Conservation (phyloP, 495 filamentous ascomycete species). For the Neurospora sp. region DNA sequence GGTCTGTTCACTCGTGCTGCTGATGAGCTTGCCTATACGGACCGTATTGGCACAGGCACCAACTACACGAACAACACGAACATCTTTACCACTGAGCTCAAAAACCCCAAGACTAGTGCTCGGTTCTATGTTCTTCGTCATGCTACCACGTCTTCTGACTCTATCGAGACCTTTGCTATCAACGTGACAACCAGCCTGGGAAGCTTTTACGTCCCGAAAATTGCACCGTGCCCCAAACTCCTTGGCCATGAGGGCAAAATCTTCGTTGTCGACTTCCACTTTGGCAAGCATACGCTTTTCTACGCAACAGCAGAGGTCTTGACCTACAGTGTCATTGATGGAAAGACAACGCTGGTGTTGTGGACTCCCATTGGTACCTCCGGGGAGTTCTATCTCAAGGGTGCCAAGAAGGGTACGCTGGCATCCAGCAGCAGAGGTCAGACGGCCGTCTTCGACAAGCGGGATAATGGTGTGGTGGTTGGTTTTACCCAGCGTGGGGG, state of each 20-base stretch:
- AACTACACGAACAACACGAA: slow-evolving; percentile 35
- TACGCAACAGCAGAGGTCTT: slow-evolving; percentile 3
- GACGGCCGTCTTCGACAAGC: background rate
- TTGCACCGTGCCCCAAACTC: background rate
- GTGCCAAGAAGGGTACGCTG: background rate
- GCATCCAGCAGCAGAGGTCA: background rate
- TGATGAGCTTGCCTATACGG: slow-evolving; percentile 37
- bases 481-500: background rate
- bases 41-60: slow-evolving; percentile 30
- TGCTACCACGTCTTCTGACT: slow-evolving; percentile 33
- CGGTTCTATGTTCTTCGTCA: slow-evolving; percentile 51
- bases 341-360: background rate
- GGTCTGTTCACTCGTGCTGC: slow-evolving; percentile 43
- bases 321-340: slow-evolving; percentile 1
- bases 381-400: background rate
- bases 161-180: slow-evolving; percentile 39
- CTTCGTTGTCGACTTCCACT: slow-evolving; percentile 1
- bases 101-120: slow-evolving; percentile 45
- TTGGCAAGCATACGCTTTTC: background rate
- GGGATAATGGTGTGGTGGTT: background rate
- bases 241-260: background rate
- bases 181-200: slow-evolving; percentile 1
- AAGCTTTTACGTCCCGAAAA: background rate
- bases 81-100: slow-evolving; percentile 40
- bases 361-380: background rate